Base-by-base conservation (phyloP, 2,329 filamentous ascomycete species). In the Neopestalotiopsis clavispora region DNA sequence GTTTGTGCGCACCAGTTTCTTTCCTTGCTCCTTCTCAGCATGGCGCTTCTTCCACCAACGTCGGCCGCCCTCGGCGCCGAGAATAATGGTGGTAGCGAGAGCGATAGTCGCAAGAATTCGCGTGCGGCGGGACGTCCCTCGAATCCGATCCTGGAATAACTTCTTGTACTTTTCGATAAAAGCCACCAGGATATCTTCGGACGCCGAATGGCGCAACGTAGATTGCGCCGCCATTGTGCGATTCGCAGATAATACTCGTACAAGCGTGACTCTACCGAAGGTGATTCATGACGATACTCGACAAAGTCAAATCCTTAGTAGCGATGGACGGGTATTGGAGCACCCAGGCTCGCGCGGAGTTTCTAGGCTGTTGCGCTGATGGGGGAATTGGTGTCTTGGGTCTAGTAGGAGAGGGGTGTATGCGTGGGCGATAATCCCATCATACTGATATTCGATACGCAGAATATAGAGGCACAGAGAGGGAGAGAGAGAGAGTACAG, bases 1-100 rank as follows among this genome's bases (percentile, higher is more conserved):
- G 81, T 99, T 99, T 70, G 93, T 92, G 69, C 96, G 90, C 71
- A 98, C 84, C 66, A 99, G 86, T 72, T 93, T 92, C 71, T 89
- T 87, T 4, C 95, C 95, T 74, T 94, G 92, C 74, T 96, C 94
- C 73, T 89, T 91, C 81, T 98, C 95, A 72, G 90, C 90, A 63
- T 89, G 89, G 70, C 90, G 87, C 68, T 86, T 89, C 76, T 87
- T 90, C 88, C 93, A 95, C 88, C 92, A 93, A 70, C 89, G 89
- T 69, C 91, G 90, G n/a, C 90, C 89, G 70, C 94, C 94, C 83
- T 94, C 94, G 68, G 91, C 91, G 60, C 91, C 86, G 70, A 92
- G 87, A 74, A 98, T 88, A 73, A 98, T 94, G 63, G 94, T 92
- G 34, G 94, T 82, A 9, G 92, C 85, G 38, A 98, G 87, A 10